Evolutionary conservation across 1,139 yeast genomes (phyloP).

Genomic region (Pichiaceae sp.): DNA sequence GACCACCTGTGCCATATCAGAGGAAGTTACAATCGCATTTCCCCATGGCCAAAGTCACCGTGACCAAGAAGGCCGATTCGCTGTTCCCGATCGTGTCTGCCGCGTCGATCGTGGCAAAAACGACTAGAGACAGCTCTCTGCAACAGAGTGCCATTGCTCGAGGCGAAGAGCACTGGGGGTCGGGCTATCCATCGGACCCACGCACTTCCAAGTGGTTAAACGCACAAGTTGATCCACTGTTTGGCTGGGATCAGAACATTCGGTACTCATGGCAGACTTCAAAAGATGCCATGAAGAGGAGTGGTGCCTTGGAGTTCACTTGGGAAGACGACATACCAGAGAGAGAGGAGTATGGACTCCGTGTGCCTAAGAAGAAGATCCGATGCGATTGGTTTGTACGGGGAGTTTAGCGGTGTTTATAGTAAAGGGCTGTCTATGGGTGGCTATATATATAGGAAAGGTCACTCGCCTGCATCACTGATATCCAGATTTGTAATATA

Average conservation of each 20-base stretch:
- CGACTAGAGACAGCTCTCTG: slow-evolving; percentile 76
- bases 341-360: slow-evolving; percentile 12
- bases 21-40: slow-evolving; percentile 61
- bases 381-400: slow-evolving; percentile 16
- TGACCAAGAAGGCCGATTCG: slow-evolving; percentile 94
- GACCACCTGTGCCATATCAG: slow-evolving; percentile 85
- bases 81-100: slow-evolving; percentile 90
- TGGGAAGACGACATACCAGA: slow-evolving; percentile 48
- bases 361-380: slow-evolving; percentile 11
- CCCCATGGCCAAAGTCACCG: slow-evolving; percentile 67
- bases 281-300: slow-evolving; percentile 54
- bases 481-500: slow-evolving; percentile 1
- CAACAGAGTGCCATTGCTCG: slow-evolving; percentile 25
- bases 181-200: slow-evolving; percentile 95
- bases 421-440: not conserved
- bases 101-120: slow-evolving; percentile 96
- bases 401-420: not conserved
- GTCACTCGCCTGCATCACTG: no score
- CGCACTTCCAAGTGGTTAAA: slow-evolving; percentile 70
- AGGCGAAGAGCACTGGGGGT: slow-evolving; percentile 63
- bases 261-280: slow-evolving; percentile 96
- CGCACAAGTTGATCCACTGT: slow-evolving; percentile 53
- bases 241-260: slow-evolving; percentile 78
- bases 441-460: not conserved
- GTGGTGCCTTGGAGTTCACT: slow-evolving; percentile 36